Evolutionary conservation across 495 filamentous ascomycete genomes (phyloP), one percentile per base, ranked within the genome.

Genomic region (Chaetomium cochliodes): DNA sequence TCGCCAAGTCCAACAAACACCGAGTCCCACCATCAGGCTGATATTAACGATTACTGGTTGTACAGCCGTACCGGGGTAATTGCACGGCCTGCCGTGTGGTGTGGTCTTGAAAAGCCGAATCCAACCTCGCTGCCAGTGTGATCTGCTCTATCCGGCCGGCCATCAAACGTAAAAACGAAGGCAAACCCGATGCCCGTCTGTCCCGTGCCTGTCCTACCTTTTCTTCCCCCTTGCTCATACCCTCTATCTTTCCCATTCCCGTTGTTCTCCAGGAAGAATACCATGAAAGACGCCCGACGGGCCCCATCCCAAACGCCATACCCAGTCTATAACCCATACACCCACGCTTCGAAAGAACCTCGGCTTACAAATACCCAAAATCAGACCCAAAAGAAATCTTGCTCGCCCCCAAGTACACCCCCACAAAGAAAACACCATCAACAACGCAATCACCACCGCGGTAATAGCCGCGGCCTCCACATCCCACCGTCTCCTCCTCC

Each of bases 401-500:
- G 7, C 41, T 57, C 44, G 62, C 39, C 3, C 56, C 66, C 26
- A 67, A 26, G 15, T 64, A 67, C 22, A 67, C 23, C 7, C 66
- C 66, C 2, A 51, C 66, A 44, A 67, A 57, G 54, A 67, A 67
- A 67, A 64, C 20, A 37, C n/a, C 25, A 52, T 18, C 50, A 67
- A 28, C 56, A 67, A 12, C 39, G 65, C 54, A 23, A 63, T 23
- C 7, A 49, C 33, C 3, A 64, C 50, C 20, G 57, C 47, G 6
- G 26, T 54, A 0, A 49, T 28, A 3, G 33, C 62, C 15, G 54
- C 6, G 0, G 30, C 44, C 30, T 50, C 25, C 0, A 64, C 33
- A 22, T 61, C 62, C 4, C 44, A 41, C 51, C 53, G 22, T n/a
- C 46, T 52, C 20, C 44, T 12, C 22, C 56, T 15, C 8, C 42